Conservation (phyloP, 2,329 filamentous ascomycete species). For the Sclerotinia nivalis region DNA sequence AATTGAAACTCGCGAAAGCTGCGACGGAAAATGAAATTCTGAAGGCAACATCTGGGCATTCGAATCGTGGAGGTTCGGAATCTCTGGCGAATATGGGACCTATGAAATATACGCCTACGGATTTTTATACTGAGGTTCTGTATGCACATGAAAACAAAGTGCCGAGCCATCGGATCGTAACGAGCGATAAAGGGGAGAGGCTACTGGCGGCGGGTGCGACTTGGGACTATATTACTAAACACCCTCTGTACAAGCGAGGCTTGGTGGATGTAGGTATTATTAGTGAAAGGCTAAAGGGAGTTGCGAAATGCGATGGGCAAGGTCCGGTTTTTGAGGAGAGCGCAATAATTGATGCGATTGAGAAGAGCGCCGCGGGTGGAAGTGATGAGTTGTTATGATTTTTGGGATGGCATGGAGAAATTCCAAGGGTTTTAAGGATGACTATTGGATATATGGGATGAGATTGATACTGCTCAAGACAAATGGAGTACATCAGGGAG, state of each 20-base stretch:
- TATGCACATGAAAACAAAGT: conserved; percentile 62
- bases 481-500: conserved; percentile 9
- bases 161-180: conserved; percentile 68
- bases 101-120: conserved; percentile 69
- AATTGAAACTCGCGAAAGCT: conserved; percentile 78
- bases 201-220: conserved; percentile 75
- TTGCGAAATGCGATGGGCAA: conserved; percentile 81
- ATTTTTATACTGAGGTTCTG: conserved; percentile 67
- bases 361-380: conserved; percentile 73
- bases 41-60: conserved; percentile 67
- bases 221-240: conserved; percentile 86
- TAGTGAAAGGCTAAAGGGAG: conserved; percentile 72
- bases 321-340: conserved; percentile 84
- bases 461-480: neutral
- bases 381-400: conserved; percentile 73
- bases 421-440: conserved; percentile 23
- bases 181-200: conserved; percentile 67
- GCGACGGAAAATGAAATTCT: conserved; percentile 92
- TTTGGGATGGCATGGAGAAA: neutral
- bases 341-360: conserved; percentile 71
- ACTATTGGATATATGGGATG: conserved; percentile 12
- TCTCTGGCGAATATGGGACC: conserved; percentile 58
- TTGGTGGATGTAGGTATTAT: conserved; percentile 80
- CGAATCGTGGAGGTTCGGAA: conserved; percentile 42
- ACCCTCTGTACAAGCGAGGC: conserved; percentile 74